These are phyloP conservation scores for Rubus parviflorus DNA, from an alignment of 306 rosid genomes.

Conservation along the genomic window DNA sequence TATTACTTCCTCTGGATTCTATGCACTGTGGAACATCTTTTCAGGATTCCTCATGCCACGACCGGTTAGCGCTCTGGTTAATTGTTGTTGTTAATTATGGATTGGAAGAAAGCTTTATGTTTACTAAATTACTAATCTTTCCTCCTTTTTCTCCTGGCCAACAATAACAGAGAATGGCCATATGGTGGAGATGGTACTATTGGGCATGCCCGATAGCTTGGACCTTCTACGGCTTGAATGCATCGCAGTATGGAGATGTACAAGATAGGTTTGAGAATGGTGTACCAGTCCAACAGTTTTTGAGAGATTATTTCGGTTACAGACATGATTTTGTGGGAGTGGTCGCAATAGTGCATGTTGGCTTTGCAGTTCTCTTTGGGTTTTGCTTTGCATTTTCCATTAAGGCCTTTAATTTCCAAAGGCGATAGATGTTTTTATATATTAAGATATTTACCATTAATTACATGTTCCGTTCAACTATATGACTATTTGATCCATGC, in stretches of 20 bases:
- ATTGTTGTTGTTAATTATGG: not conserved
- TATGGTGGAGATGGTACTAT: slow-evolving; percentile 87
- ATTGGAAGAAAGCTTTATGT: not conserved
- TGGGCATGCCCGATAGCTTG: slow-evolving; percentile 71
- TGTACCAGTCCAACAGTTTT: slow-evolving; percentile 25
- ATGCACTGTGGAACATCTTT: slow-evolving; percentile 73
- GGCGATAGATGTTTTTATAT: slow-evolving; percentile 16
- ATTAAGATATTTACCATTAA: too few relatives aligned
- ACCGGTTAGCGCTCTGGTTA: slow-evolving; percentile 45
- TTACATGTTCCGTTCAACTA: too few relatives aligned
- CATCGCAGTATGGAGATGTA: slow-evolving; percentile 55
- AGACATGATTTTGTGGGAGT: slow-evolving; percentile 39
- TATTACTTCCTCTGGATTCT: slow-evolving; percentile 59
- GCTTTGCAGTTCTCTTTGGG: slow-evolving; percentile 33
- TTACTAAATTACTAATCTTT: not conserved
- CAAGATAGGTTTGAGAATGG: not conserved
- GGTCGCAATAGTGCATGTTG: slow-evolving; percentile 28
- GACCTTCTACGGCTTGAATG: slow-evolving; percentile 62
- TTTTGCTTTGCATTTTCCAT: slow-evolving; percentile 41
- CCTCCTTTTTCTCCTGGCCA: not conserved
- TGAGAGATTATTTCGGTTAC: slow-evolving; percentile 34
- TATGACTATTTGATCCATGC: too few relatives aligned
- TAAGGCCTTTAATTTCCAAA: slow-evolving; percentile 40
- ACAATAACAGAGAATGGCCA: slow-evolving; percentile 51
- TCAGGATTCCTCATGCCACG: slow-evolving; percentile 68